These are phyloP conservation scores for Rugonectria rugulosa DNA, from an alignment of 2,329 filamentous ascomycete genomes.

Conservation along the genomic window DNA sequence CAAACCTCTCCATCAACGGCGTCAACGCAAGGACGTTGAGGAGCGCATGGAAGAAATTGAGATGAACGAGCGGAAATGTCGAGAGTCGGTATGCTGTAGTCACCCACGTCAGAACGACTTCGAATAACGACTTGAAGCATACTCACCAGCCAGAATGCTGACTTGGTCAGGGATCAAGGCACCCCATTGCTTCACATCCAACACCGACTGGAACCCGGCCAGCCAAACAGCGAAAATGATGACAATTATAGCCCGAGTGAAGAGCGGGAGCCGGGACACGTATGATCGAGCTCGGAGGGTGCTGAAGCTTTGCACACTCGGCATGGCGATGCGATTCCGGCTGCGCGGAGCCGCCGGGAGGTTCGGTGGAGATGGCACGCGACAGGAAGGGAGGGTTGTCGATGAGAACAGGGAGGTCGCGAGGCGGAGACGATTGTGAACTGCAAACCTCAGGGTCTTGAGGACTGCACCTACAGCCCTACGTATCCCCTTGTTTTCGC, in stretches of 20 bases:
- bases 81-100: constrained; percentile 86
- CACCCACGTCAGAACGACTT: not conserved
- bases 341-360: constrained; percentile 36
- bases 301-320: constrained; percentile 62
- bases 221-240: constrained; percentile 71
- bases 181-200: constrained; percentile 79
- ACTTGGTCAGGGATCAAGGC: constrained; percentile 80
- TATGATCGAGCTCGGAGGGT: constrained; percentile 80
- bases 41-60: constrained; percentile 79
- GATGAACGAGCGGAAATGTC: constrained; percentile 88
- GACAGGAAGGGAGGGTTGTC: constrained; percentile 4
- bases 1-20: constrained; percentile 93
- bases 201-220: constrained; percentile 71
- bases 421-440: not conserved
- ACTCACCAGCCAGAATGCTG: constrained; percentile 70
- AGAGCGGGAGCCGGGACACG: constrained; percentile 83
- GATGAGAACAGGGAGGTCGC: not conserved
- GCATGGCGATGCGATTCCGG: constrained; percentile 40
- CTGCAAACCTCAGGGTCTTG: constrained; percentile 15
- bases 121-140: not conserved
- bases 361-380: constrained; percentile 18
- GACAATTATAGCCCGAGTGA: constrained; percentile 76
- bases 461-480: constrained; percentile 20
- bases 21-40: constrained; percentile 82
- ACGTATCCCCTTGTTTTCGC: constrained; percentile 22